phyloP scores from a whole-genome alignment of 2,329 filamentous ascomycete genomes.

The Fusarium sarcochroum region DNA sequence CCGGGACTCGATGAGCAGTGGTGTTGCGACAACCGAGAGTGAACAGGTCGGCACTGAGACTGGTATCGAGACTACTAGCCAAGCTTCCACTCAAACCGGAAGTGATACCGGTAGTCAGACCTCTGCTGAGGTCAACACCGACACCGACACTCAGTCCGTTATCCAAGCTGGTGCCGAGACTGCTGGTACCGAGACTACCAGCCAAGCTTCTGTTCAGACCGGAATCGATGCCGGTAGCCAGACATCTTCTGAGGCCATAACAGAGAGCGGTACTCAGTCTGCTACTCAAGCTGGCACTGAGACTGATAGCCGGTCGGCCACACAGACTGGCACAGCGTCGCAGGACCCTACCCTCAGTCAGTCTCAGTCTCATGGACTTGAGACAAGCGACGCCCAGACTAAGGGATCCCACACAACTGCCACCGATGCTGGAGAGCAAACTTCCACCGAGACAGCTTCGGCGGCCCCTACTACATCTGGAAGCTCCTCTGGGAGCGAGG shows the following conservation, averaged over 20 bases:
- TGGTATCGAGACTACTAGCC: too few relatives aligned
- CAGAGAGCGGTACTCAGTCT: background rate
- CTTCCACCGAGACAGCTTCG: rapidly evolving
- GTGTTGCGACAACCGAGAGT: too few relatives aligned
- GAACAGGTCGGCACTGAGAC: too few relatives aligned
- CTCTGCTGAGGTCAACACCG: background rate
- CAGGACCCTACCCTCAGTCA: too few relatives aligned
- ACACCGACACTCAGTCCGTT: background rate
- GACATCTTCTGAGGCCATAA: background rate
- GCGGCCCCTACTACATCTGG: background rate
- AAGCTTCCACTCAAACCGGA: too few relatives aligned
- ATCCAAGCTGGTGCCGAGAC: background rate
- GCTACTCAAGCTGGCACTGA: background rate
- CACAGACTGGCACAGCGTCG: too few relatives aligned
- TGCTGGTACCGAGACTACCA: too few relatives aligned
- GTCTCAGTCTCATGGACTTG: too few relatives aligned
- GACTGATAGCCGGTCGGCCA: too few relatives aligned
- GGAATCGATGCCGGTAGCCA: background rate
- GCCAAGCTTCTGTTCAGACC: too few relatives aligned
- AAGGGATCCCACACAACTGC: background rate
- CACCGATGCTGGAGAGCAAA: background rate
- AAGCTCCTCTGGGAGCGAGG: background rate
- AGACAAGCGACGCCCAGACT: background rate
- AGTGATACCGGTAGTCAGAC: background rate
- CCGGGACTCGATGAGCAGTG: too few relatives aligned